Conservation (phyloP, 1,284 basidiomycete species). For the Leccinum ponderosum region DNA sequence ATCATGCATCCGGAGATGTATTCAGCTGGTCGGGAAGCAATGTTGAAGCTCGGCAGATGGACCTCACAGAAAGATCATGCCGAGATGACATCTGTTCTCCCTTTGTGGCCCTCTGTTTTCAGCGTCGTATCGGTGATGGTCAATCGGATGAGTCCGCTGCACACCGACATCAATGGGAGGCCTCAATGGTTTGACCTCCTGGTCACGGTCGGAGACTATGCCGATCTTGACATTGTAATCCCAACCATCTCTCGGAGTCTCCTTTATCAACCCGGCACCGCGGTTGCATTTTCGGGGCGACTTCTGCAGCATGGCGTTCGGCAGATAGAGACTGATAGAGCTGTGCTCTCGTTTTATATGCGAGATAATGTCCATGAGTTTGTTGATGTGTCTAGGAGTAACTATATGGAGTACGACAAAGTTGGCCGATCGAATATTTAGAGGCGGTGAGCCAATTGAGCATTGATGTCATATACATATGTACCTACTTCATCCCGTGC, state of each 20-base stretch:
- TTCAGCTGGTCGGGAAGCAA: background rate
- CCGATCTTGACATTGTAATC: background rate
- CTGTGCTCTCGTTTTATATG: background rate
- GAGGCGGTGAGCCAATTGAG: too few species aligned
- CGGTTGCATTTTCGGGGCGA: background rate
- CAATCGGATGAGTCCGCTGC: background rate
- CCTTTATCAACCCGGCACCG: background rate
- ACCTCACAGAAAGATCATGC: background rate
- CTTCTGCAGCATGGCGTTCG: background rate
- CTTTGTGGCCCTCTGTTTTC: background rate
- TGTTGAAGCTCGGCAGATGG: background rate
- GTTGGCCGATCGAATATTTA: background rate
- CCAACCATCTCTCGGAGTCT: background rate
- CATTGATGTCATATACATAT: too few species aligned
- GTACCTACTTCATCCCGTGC: too few species aligned
- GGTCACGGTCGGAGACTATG: background rate
- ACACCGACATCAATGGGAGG: background rate
- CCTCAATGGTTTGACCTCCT: background rate
- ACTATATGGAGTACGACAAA: background rate
- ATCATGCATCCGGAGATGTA: background rate
- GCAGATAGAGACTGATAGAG: background rate
- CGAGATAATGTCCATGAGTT: background rate
- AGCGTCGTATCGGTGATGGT: background rate
- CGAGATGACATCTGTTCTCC: background rate
- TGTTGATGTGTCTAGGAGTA: background rate